These are phyloP conservation scores for Cicer cuneatum DNA, from an alignment of 306 rosid genomes.

Conservation along the genomic window DNA sequence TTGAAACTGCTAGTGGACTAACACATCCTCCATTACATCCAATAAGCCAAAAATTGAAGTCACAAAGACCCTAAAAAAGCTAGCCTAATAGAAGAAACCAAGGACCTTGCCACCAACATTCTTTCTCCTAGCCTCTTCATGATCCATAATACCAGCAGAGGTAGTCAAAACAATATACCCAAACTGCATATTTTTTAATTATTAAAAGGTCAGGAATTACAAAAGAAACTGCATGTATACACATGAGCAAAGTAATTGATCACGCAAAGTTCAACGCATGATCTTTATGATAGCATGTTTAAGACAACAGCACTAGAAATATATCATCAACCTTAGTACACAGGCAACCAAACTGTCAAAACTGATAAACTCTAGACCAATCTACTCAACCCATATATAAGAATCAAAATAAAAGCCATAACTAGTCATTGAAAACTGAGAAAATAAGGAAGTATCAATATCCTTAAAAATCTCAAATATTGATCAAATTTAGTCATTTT, in stretches of 20 bases:
- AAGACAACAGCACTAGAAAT: background rate
- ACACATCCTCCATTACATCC: background rate
- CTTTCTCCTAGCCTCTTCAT: constrained; percentile 7
- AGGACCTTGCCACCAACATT: constrained; percentile 1
- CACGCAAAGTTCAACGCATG: background rate
- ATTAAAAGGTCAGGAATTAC: background rate
- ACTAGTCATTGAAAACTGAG: too few species aligned
- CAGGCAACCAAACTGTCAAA: too few species aligned
- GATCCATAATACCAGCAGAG: constrained; percentile 4
- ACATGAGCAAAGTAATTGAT: too few species aligned
- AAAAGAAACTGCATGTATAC: background rate
- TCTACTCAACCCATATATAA: too few species aligned
- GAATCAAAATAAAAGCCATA: too few species aligned
- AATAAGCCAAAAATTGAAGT: background rate
- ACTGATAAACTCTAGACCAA: too few species aligned
- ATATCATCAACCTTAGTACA: background rate
- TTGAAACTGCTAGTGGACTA: background rate
- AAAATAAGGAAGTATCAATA: too few species aligned
- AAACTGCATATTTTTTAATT: background rate
- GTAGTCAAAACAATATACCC: background rate
- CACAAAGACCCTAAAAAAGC: background rate
- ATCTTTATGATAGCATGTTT: background rate
- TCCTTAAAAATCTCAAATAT: too few species aligned
- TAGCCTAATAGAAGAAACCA: background rate
- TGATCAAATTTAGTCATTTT: too few species aligned